Conservation (phyloP, 2,329 filamentous ascomycete species). For the Parastagonospora avenae region DNA sequence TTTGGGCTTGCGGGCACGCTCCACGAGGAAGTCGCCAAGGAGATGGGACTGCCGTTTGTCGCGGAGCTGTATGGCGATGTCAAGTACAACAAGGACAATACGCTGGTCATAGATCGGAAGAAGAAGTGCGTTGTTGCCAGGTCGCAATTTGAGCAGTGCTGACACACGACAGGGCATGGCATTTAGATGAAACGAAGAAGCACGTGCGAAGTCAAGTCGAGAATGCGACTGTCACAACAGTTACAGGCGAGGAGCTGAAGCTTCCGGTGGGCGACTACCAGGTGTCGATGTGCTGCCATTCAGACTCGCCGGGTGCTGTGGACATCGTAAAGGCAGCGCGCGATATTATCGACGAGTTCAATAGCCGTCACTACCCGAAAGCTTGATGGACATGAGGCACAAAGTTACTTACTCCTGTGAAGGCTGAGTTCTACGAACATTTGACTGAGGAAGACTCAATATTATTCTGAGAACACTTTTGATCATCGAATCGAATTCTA, state of each 20-base stretch:
- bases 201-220: conserved; percentile 51
- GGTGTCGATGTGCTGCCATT: conserved; percentile 53
- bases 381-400: no score
- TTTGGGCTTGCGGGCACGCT: conserved; percentile 62
- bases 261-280: conserved; percentile 50
- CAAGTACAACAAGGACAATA: conserved; percentile 58
- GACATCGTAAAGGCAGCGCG: conserved; percentile 52
- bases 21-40: conserved; percentile 60
- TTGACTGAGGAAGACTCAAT: no score
- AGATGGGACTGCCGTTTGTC: conserved; percentile 59
- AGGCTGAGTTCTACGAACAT: no score
- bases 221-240: conserved; percentile 47
- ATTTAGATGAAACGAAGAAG: conserved; percentile 47
- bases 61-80: conserved; percentile 63
- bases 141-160: background rate
- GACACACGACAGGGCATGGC: conserved; percentile 44
- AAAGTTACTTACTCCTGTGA: no score
- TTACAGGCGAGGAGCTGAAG: conserved; percentile 49
- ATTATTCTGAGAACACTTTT: no score
- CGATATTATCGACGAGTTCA: conserved; percentile 51
- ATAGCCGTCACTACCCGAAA: conserved; percentile 22
- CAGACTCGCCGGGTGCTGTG: conserved; percentile 51
- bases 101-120: conserved; percentile 62
- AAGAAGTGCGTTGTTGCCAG: conserved; percentile 52
- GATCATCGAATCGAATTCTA: no score